Evolutionary conservation across 1,284 basidiomycete genomes (phyloP).

Genomic region (Sanguinoderma infundibulare): DNA sequence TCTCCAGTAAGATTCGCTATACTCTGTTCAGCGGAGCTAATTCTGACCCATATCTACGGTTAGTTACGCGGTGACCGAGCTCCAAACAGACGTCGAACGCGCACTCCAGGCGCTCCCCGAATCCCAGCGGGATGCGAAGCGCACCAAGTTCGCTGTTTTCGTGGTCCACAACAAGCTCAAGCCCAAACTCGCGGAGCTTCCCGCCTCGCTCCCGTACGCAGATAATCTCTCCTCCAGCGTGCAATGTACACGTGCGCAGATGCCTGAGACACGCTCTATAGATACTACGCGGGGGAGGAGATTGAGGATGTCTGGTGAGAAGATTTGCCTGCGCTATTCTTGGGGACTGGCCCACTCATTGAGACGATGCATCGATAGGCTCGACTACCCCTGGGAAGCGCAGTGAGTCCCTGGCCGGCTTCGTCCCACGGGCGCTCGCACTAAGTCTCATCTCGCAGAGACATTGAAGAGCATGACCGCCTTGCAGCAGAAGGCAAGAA

Average conservation of each 20-base stretch:
- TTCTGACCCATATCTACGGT: conserved; percentile 4
- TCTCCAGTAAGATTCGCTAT: conserved; percentile 61
- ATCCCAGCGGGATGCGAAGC: conserved; percentile 70
- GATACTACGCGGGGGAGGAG: conserved; percentile 73
- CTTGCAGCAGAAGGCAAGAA: conserved; percentile 44
- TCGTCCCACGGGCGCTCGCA: conserved; percentile 22
- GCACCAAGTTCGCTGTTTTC: conserved; percentile 88
- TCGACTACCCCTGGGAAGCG: conserved; percentile 87
- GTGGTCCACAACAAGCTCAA: conserved; percentile 97
- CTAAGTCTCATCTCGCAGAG: conserved; percentile 42
- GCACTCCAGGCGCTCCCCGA: conserved; percentile 71
- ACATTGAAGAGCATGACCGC: conserved; percentile 80
- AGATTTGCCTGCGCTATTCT: conserved; percentile 20
- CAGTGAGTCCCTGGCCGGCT: conserved; percentile 49
- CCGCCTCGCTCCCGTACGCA: conserved; percentile 65
- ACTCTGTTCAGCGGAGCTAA: conserved; percentile 3
- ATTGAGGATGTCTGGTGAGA: conserved; percentile 57
- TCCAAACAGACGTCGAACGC: conserved; percentile 84
- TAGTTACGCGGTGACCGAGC: conserved; percentile 88
- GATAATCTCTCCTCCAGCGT: not conserved
- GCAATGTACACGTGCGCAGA: not conserved
- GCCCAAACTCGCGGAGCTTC: conserved; percentile 77
- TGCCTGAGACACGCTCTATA: conserved; percentile 32
- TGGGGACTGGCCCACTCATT: conserved; percentile 11
- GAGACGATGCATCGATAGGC: conserved; percentile 46